Conservation (phyloP, 176 grass and related monocot genomes). For the Triticum monococcum region DNA sequence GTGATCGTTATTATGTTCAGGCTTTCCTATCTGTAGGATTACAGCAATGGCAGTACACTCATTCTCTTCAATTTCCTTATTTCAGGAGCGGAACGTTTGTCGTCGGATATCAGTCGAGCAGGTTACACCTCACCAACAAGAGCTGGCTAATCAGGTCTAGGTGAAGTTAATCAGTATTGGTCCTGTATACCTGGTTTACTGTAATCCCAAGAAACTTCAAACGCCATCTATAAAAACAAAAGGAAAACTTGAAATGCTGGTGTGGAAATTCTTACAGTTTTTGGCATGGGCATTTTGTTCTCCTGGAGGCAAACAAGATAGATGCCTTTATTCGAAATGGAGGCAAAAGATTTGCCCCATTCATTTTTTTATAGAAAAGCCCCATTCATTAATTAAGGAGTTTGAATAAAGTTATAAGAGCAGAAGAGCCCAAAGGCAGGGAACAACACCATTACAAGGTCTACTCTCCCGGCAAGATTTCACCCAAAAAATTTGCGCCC, state of each 20-base stretch:
- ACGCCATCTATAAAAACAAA: neutral
- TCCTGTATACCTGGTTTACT: neutral
- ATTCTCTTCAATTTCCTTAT: slow-evolving; percentile 15
- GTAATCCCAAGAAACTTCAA: slow-evolving; percentile 2
- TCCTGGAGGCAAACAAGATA: neutral
- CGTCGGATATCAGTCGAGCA: slow-evolving; percentile 33
- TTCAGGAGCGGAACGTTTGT: slow-evolving; percentile 41
- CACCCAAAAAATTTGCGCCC: too few species aligned
- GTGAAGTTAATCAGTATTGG: neutral
- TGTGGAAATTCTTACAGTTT: neutral
- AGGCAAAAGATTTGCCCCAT: too few species aligned
- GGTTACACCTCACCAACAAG: neutral
- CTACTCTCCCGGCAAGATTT: too few species aligned
- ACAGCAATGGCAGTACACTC: neutral
- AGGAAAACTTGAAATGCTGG: neutral
- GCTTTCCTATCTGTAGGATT: neutral
- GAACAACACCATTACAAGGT: too few species aligned
- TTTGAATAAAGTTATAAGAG: too few species aligned
- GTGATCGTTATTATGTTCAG: neutral
- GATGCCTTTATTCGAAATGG: too few species aligned
- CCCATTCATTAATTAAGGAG: too few species aligned
- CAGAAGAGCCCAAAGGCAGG: too few species aligned
- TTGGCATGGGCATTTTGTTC: neutral
- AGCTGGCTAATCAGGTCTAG: slow-evolving; percentile 25
- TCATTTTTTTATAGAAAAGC: too few species aligned